Evolutionary conservation across 768 basidiomycete species (phyloP).

Genomic region (Sistotremastrum suecicum): DNA sequence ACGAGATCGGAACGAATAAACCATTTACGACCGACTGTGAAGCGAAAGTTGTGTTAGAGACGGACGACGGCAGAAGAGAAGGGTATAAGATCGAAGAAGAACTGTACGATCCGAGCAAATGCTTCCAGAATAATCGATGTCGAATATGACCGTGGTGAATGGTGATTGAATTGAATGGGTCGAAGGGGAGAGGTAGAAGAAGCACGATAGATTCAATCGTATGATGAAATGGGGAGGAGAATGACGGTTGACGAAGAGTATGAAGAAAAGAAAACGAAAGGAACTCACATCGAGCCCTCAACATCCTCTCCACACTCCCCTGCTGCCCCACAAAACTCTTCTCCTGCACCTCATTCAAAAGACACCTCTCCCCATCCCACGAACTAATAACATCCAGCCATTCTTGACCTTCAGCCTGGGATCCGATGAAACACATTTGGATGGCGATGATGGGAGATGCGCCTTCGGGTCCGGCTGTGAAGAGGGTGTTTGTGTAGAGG

Average conservation of each 20-base stretch:
- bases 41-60: too few relatives aligned
- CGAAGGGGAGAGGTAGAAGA: too few relatives aligned
- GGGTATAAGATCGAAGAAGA: too few relatives aligned
- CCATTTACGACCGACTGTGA: slow-evolving; percentile 83
- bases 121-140: too few relatives aligned
- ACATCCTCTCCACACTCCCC: slow-evolving; percentile 80
- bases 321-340: slow-evolving; percentile 84
- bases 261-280: not conserved
- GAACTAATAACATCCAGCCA: slow-evolving; percentile 70
- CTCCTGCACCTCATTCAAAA: slow-evolving; percentile 84
- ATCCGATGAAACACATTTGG: slow-evolving; percentile 82
- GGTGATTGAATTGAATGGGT: too few relatives aligned
- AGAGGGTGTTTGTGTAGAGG: slow-evolving; percentile 82
- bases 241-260: too few relatives aligned
- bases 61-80: too few relatives aligned
- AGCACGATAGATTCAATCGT: too few relatives aligned
- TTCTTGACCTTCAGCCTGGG: slow-evolving; percentile 55
- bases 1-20: slow-evolving; percentile 81
- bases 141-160: too few relatives aligned
- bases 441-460: slow-evolving; percentile 80
- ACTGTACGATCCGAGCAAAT: too few relatives aligned
- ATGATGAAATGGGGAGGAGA: too few relatives aligned
- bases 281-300: slow-evolving; percentile 63
- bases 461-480: slow-evolving; percentile 79
- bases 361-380: slow-evolving; percentile 78